Conservation (phyloP, 2,329 filamentous ascomycete genomes). For the Allantophomopsis cytisporea region DNA sequence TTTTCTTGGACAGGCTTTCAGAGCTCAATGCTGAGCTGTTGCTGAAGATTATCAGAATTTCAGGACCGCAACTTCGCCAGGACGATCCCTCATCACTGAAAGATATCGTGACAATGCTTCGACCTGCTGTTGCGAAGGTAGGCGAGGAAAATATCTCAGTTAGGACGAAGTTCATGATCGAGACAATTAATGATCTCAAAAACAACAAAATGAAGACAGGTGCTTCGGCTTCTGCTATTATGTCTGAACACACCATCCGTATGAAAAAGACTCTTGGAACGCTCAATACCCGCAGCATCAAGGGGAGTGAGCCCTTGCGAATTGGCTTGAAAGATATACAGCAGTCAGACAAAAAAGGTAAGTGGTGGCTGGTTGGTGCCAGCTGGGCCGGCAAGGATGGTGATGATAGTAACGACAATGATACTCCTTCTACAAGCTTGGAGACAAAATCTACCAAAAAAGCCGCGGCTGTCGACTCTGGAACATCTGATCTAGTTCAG, state of each 20-base stretch:
- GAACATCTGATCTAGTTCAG: slow-evolving; percentile 17
- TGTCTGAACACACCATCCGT: slow-evolving; percentile 68
- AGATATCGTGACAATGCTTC: slow-evolving; percentile 72
- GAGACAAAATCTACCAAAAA: slow-evolving; percentile 4
- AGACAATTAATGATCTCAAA: slow-evolving; percentile 87
- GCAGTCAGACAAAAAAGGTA: slow-evolving; percentile 73
- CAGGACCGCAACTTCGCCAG: slow-evolving; percentile 69
- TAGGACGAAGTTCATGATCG: slow-evolving; percentile 93
- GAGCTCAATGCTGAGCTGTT: slow-evolving; percentile 84
- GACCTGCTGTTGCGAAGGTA: slow-evolving; percentile 52
- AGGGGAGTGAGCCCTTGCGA: slow-evolving; percentile 68
- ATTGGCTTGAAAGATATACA: slow-evolving; percentile 73
- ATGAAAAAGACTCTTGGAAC: slow-evolving; percentile 83
- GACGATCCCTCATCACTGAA: slow-evolving; percentile 84
- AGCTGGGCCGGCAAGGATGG: slow-evolving; percentile 51
- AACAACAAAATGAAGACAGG: slow-evolving; percentile 82
- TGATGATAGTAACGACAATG: slow-evolving; percentile 12
- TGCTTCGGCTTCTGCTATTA: slow-evolving; percentile 54
- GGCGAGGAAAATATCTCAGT: slow-evolving; percentile 65
- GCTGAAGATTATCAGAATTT: slow-evolving; percentile 69
- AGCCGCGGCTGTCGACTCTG: slow-evolving; percentile 7
- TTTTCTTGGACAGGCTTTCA: slow-evolving; percentile 60
- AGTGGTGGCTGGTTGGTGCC: slow-evolving; percentile 98
- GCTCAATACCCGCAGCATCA: slow-evolving; percentile 54
- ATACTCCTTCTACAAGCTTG: slow-evolving; percentile 17